Conservation (phyloP, 129 eudicot species). For the Erigeron canadensis region DNA sequence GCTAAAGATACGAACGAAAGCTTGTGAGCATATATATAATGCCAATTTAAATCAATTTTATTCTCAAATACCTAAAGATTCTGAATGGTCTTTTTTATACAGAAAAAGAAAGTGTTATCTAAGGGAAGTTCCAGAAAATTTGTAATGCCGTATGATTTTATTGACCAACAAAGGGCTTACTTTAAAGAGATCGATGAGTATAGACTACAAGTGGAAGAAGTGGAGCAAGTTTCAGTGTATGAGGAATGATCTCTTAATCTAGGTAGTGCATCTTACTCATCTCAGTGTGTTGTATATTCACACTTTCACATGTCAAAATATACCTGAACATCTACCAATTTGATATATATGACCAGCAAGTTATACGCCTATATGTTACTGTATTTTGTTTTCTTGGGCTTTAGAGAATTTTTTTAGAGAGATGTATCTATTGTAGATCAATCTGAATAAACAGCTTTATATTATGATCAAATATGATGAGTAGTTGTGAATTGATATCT, state of each 20-base stretch:
- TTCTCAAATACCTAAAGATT: background rate
- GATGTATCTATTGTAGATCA: background rate
- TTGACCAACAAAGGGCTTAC: conserved; percentile 62
- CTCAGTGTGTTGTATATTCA: conserved; percentile 24
- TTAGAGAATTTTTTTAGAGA: too few species aligned
- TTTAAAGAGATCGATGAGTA: conserved; percentile 66
- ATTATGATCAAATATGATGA: conserved; percentile 2
- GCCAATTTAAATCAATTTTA: background rate
- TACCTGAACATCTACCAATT: background rate
- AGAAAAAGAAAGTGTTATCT: conserved; percentile 43
- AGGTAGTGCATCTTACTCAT: conserved; percentile 17
- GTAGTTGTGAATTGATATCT: conserved; percentile 5
- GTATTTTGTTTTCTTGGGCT: background rate
- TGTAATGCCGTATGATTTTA: conserved; percentile 48
- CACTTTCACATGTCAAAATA: conserved; percentile 13
- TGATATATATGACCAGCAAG: conserved; percentile 9
- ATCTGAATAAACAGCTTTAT: background rate
- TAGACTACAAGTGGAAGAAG: conserved; percentile 61
- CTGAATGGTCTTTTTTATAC: conserved; percentile 27
- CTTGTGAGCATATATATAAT: background rate
- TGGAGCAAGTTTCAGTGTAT: conserved; percentile 36
- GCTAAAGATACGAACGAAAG: too few species aligned
- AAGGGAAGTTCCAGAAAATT: conserved; percentile 29
- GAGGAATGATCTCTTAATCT: conserved; percentile 19
- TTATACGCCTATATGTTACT: conserved; percentile 5